These are phyloP conservation scores for Erodium moschatum DNA, from an alignment of 441 rosid species.

Conservation along the genomic window DNA sequence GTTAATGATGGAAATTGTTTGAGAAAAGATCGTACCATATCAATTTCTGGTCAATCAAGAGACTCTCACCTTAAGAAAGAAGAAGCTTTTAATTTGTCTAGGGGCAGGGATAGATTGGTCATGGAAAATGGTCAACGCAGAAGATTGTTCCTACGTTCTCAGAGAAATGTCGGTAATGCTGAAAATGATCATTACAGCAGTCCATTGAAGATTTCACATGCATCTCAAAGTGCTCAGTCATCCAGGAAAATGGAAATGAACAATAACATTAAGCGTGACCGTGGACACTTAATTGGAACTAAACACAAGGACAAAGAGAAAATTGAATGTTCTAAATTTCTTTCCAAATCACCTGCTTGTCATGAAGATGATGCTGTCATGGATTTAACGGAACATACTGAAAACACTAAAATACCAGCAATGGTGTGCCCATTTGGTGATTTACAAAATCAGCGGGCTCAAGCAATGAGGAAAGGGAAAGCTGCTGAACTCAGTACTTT, in stretches of 20 bases:
- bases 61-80: constrained; percentile 5
- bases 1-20: neutral
- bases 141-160: constrained; percentile 19
- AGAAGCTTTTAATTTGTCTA: neutral
- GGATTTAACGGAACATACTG: neutral
- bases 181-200: neutral
- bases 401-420: neutral
- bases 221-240: constrained; percentile 7
- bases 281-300: neutral
- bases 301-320: constrained; percentile 13
- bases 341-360: constrained; percentile 3
- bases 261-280: neutral
- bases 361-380: constrained; percentile 7
- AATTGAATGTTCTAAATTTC: constrained; percentile 5
- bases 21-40: constrained; percentile 4
- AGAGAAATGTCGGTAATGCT: constrained; percentile 14
- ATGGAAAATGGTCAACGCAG: constrained; percentile 11
- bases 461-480: constrained; percentile 2
- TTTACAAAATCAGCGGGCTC: neutral
- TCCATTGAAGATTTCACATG: constrained; percentile 3
- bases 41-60: constrained; percentile 1
- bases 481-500: constrained; percentile 6
- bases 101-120: constrained; percentile 1
- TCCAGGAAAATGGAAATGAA: constrained; percentile 9
- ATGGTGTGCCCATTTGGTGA: neutral